Conservation (phyloP, 805 yeast species). For the Hanseniaspora nectarophila region DNA sequence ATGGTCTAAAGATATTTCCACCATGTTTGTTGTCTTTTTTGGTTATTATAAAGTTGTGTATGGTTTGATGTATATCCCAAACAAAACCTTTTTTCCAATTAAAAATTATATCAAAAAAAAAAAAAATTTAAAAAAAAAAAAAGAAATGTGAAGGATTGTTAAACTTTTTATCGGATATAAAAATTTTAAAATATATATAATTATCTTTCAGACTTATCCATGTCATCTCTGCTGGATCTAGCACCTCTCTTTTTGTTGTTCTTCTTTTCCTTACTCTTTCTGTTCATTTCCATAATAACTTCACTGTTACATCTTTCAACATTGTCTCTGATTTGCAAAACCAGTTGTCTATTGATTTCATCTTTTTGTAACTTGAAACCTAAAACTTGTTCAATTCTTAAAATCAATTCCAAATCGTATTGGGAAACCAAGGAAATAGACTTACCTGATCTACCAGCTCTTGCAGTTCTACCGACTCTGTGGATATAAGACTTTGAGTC, state of each 20-base stretch:
- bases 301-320: constrained; percentile 88
- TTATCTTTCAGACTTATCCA: constrained; percentile 36
- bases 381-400: constrained; percentile 79
- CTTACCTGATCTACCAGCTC: constrained; percentile 84
- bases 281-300: constrained; percentile 61
- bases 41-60: too few relatives aligned
- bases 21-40: background rate
- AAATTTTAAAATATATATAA: too few relatives aligned
- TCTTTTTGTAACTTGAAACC: constrained; percentile 78
- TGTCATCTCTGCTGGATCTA: constrained; percentile 34
- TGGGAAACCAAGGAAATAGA: constrained; percentile 84
- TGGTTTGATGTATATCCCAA: too few relatives aligned
- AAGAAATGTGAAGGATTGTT: too few relatives aligned
- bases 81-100: too few relatives aligned
- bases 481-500: constrained; percentile 77
- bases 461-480: constrained; percentile 90
- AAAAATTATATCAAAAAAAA: too few relatives aligned
- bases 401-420: constrained; percentile 78
- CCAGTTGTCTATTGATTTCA: constrained; percentile 61
- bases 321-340: constrained; percentile 65
- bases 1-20: constrained; percentile 7
- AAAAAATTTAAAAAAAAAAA: background rate
- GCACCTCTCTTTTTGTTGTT: constrained; percentile 28
- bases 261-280: constrained; percentile 51
- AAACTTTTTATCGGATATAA: background rate